Percentiles rank a stretch among this genome's conserved stretches.
These are phyloP conservation scores for Nothophoma quercina DNA, from an alignment of 2,329 filamentous ascomycete genomes.

Conservation along the genomic window DNA sequence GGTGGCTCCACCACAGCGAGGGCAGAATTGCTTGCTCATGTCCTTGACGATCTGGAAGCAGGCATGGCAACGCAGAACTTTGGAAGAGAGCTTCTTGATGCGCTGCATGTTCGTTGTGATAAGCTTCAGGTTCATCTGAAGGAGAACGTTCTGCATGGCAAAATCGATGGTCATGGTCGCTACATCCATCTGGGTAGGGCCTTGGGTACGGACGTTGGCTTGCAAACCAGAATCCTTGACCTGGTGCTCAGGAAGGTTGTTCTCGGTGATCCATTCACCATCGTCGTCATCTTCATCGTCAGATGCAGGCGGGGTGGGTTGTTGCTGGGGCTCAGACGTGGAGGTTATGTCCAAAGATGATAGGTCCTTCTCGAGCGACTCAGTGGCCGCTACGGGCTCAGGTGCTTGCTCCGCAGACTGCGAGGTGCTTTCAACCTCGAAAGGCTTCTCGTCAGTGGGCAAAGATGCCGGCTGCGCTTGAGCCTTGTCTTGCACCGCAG, in stretches of 20 bases:
- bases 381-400: slow-evolving; percentile 1
- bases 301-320: slow-evolving; percentile 27
- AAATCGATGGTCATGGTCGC: slow-evolving; percentile 96
- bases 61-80: slow-evolving; percentile 85
- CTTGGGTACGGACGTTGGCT: slow-evolving; percentile 54
- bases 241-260: slow-evolving; percentile 87
- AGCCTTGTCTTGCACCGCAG: slow-evolving; percentile 5
- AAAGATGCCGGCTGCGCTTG: slow-evolving; percentile 10
- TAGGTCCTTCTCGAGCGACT: slow-evolving; percentile 26
- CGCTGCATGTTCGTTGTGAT: slow-evolving; percentile 80
- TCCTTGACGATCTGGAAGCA: slow-evolving; percentile 82
- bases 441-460: slow-evolving; percentile 8
- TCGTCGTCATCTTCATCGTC: slow-evolving; percentile 55
- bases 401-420: slow-evolving; percentile 1
- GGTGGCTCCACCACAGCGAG: slow-evolving; percentile 85
- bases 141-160: slow-evolving; percentile 95
- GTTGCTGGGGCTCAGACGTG: slow-evolving; percentile 12
- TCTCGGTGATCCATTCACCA: slow-evolving; percentile 90
- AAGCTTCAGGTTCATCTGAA: slow-evolving; percentile 93
- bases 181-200: slow-evolving; percentile 74
- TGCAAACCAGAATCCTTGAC: slow-evolving; percentile 63
- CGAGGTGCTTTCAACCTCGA: slow-evolving; percentile 11
- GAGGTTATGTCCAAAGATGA: slow-evolving; percentile 32
- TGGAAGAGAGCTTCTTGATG: slow-evolving; percentile 85
- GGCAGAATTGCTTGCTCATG: slow-evolving; percentile 90